Base-by-base conservation (phyloP, 2,329 filamentous ascomycete species). In the Pyrenochaeta sp. region DNA sequence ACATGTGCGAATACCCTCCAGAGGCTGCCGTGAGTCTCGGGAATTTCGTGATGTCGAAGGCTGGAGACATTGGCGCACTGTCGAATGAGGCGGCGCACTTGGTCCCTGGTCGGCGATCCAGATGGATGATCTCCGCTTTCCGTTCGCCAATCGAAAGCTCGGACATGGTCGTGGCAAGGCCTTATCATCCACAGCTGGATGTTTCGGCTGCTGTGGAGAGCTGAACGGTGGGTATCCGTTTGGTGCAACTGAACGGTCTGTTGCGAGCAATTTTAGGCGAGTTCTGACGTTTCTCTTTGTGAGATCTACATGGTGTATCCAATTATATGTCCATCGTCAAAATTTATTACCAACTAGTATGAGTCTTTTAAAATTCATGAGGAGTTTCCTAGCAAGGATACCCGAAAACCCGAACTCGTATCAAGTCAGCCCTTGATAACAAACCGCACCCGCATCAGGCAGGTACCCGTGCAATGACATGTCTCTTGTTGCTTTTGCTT, bases 81-180 rank as follows among this genome's bases (percentile, higher is more conserved):
- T 52, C 45, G 52, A 60, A 58, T 56, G 24, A 56, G 47, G 45
- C 46, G 32, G 54, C 47, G 36, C 40, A 50, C 49, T 15, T 43
- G 46, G 34, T 54, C 40, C 49, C 58, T 59, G 53, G 52, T 59
- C 42, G 61, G 52, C 55, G 59, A 62, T 64, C 61, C 48, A 54
- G 45, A 15, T 50, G 52, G 50, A 52, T 58, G 46, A 58, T 61
- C 62, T 47, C 46, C 44, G 44, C 32, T 58, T 22, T 51, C 48
- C 56, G 56, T 50, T 68, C 67, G 62, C 62, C 59, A 68, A 68
- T 68, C 67, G 64, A 61, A 49, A 63, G 66, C 64, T 59, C 39
- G 58, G 58, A 34, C 58, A 46, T 30, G 52, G 25, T 45, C 28
- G 52, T 25, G 30, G 32, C 42, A 34, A 42, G 19, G 30, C 19